Conservation (phyloP, 176 grass and related monocot genomes). For the Tuctoria greenei region DNA sequence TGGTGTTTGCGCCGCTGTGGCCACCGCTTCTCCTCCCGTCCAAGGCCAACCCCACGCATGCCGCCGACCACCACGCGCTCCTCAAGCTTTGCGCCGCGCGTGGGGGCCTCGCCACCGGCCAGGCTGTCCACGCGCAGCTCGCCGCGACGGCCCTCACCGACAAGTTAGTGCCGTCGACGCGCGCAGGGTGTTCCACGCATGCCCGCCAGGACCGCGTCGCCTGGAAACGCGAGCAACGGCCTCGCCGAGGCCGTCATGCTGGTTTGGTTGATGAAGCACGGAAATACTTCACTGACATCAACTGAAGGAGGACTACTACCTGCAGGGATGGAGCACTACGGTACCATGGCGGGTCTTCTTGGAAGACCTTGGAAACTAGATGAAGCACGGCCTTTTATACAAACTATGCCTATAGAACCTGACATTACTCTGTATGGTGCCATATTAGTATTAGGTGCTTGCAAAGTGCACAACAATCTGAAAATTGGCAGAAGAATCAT, state of each 20-base stretch:
- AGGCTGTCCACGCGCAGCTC: slow-evolving; percentile 31
- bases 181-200: slow-evolving; percentile 58
- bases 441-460: slow-evolving; percentile 53
- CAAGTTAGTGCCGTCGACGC: slow-evolving; percentile 37
- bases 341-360: slow-evolving; percentile 64
- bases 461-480: slow-evolving; percentile 69
- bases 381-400: slow-evolving; percentile 63
- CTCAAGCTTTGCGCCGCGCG: slow-evolving; percentile 39
- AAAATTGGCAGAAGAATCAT: slow-evolving; percentile 57
- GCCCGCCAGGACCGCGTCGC: slow-evolving; percentile 44
- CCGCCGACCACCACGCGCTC: slow-evolving; percentile 9
- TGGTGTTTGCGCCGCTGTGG: no score
- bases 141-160: slow-evolving; percentile 15
- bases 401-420: slow-evolving; percentile 53
- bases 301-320: slow-evolving; percentile 47
- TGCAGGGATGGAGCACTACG: slow-evolving; percentile 67
- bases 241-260: slow-evolving; percentile 39
- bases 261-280: slow-evolving; percentile 59
- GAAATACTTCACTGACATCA: slow-evolving; percentile 55
- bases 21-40: no score
- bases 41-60: no score
- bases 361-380: slow-evolving; percentile 58
- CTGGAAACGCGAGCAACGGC: slow-evolving; percentile 57
- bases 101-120: slow-evolving; percentile 21
- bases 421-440: slow-evolving; percentile 68